phyloP scores from a whole-genome alignment of 345 rosid genomes.

The Aquilaria yunnanensis region DNA sequence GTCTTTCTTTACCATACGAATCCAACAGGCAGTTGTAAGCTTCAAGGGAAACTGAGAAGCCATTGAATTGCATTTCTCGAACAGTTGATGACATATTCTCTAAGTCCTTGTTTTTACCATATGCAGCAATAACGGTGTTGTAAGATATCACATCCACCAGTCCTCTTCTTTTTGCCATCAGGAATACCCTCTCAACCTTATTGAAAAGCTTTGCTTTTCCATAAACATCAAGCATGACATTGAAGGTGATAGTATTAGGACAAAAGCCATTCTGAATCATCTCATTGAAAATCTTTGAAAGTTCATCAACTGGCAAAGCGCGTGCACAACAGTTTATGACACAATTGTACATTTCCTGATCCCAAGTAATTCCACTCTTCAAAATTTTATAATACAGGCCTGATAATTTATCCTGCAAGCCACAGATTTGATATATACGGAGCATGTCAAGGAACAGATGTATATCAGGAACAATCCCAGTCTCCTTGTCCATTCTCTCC shows the following conservation, averaged over 20 bases:
- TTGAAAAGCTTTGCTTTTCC: conserved; percentile 80
- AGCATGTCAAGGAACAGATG: conserved; percentile 80
- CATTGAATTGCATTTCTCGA: conserved; percentile 71
- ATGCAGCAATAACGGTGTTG: conserved; percentile 77
- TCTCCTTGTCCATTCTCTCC: conserved; percentile 59
- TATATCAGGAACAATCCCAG: conserved; percentile 59
- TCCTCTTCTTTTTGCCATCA: conserved; percentile 58
- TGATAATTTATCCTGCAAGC: conserved; percentile 47
- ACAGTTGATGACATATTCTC: conserved; percentile 56
- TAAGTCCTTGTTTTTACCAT: conserved; percentile 57
- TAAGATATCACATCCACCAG: conserved; percentile 74
- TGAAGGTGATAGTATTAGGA: conserved; percentile 63
- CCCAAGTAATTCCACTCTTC: conserved; percentile 67
- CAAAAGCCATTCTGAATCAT: conserved; percentile 63
- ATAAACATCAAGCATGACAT: conserved; percentile 72
- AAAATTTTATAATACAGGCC: conserved; percentile 46
- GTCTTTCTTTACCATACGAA: conserved; percentile 79
- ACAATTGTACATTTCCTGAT: conserved; percentile 83
- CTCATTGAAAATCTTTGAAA: conserved; percentile 61
- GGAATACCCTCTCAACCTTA: conserved; percentile 53
- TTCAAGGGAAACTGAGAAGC: conserved; percentile 83
- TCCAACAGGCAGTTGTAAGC: conserved; percentile 84
- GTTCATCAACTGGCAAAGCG: conserved; percentile 75
- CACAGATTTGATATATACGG: conserved; percentile 67
- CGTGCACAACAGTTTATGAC: conserved; percentile 82